Evolutionary conservation across 2,329 filamentous ascomycete genomes (phyloP).

Genomic region (Gremmenia infestans): DNA sequence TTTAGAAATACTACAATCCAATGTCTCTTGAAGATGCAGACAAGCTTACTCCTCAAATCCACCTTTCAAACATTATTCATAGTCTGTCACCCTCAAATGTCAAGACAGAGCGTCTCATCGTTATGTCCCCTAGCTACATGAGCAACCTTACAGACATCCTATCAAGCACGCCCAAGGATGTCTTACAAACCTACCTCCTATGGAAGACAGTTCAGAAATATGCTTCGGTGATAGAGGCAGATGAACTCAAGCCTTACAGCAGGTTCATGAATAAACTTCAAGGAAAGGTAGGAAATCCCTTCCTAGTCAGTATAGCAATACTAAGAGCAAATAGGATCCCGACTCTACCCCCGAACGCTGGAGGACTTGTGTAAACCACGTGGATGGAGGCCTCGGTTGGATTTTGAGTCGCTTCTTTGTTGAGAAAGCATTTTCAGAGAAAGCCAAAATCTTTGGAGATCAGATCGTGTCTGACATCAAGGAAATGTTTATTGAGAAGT

Average conservation of each 20-base stretch:
- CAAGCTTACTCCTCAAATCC: constrained; percentile 51
- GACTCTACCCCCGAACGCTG: constrained; percentile 60
- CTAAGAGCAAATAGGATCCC: constrained; percentile 40
- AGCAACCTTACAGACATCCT: constrained; percentile 53
- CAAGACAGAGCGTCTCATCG: constrained; percentile 49
- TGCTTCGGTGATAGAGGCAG: constrained; percentile 50
- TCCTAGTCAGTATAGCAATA: constrained; percentile 1
- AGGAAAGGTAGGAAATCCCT: constrained; percentile 41
- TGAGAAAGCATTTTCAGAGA: constrained; percentile 60
- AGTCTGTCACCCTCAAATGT: constrained; percentile 47
- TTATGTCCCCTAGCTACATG: constrained; percentile 56
- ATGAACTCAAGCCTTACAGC: constrained; percentile 53
- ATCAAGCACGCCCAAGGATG: constrained; percentile 46
- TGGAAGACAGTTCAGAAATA: constrained; percentile 58
- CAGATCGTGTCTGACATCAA: constrained; percentile 69
- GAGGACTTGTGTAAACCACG: constrained; percentile 56
- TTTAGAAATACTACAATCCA: constrained; percentile 61
- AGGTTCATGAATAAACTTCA: constrained; percentile 56
- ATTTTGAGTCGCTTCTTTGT: constrained; percentile 68
- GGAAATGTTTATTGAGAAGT: constrained; percentile 56
- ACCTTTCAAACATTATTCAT: constrained; percentile 47
- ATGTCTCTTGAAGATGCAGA: constrained; percentile 51
- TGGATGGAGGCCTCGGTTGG: constrained; percentile 59
- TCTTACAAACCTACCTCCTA: constrained; percentile 56
- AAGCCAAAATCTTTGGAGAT: constrained; percentile 62